Evolutionary conservation across 768 basidiomycete genomes (phyloP), one percentile per base, ranked within the genome.

Genomic region (Boletus rubroflammeus): DNA sequence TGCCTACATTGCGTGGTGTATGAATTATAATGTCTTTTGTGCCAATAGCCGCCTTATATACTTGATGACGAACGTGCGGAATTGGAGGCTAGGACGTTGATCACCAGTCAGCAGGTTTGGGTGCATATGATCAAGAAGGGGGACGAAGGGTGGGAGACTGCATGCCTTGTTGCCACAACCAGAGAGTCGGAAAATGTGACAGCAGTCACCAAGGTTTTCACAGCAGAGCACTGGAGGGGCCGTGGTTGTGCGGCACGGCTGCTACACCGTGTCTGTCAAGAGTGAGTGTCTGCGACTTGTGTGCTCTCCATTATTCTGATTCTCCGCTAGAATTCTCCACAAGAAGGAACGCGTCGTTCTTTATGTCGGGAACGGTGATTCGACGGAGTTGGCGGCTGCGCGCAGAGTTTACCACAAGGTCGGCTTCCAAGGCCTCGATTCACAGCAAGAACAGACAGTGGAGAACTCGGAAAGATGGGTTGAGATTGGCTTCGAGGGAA

Each of bases 121-220:
- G 81, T 89, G 1, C 82, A 83, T 57, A 71, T 78, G 50, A 72
- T 82, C n/a, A 63, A 67, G 47, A 31, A 50, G 40, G 60, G 48
- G 0, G 62, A 63, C 7, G 62, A 41, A 50, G 47, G 56, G 0
- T 57, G 68, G 43, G 75, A 77, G 26, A 76, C 84, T 21, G 84
- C 87, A 0, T 88, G 78, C 19, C 81, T 90, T 38, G 84, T 84
- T 6, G 87, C 87, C 15, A 80, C 79, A 28, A 87, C 88, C 8
- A 75, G 90, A 11, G 81, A 82, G 54, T 82, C 76, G 25, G 73
- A 76, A 1, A 74, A 62, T 5, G 77, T 85, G 25, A 81, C 82
- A 3, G 80, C 84, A 0, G 81, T 91, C 42, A 85, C 85, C 36
- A 90, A 91, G 66, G 88, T 90, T 0, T 85, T 74, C 63, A 90